These are phyloP conservation scores for Calonectria multiphialidica DNA, from an alignment of 2,329 filamentous ascomycete genomes.

Conservation along the genomic window DNA sequence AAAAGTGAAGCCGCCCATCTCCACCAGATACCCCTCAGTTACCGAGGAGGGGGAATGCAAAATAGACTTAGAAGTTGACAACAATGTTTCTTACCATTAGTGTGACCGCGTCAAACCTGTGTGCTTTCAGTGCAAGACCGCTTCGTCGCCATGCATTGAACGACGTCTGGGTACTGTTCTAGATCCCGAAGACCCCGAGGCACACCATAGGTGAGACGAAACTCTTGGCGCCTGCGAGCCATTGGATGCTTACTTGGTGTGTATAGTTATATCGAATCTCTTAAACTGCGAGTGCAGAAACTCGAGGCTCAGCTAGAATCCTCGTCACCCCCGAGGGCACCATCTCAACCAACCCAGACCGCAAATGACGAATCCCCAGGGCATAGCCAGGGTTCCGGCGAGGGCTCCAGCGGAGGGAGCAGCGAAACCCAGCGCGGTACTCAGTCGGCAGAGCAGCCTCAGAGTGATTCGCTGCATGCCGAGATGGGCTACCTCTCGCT, in stretches of 20 bases:
- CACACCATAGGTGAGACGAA: conserved; percentile 23
- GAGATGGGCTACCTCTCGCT: conserved; percentile 22
- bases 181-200: conserved; percentile 16
- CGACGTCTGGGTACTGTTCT: conserved; percentile 16
- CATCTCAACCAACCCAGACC: neutral
- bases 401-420: neutral
- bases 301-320: conserved; percentile 14
- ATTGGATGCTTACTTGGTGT: neutral
- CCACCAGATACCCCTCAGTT: neutral
- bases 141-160: conserved; percentile 21
- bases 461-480: conserved; percentile 11
- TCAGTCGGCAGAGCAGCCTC: neutral
- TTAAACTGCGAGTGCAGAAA: conserved; percentile 12
- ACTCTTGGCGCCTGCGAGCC: neutral
- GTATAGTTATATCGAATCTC: conserved; percentile 24
- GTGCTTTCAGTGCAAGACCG: conserved; percentile 14
- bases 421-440: neutral
- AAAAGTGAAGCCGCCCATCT: conserved; percentile 20
- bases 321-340: neutral
- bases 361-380: neutral
- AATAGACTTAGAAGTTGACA: neutral
- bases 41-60: neutral
- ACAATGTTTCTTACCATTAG: neutral
- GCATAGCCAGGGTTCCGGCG: neutral
- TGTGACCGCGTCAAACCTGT: conserved; percentile 22